Evolutionary conservation across 129 eudicot species (phyloP), one percentile per base, ranked within the genome.

Genomic region (Arctium lappa): DNA sequence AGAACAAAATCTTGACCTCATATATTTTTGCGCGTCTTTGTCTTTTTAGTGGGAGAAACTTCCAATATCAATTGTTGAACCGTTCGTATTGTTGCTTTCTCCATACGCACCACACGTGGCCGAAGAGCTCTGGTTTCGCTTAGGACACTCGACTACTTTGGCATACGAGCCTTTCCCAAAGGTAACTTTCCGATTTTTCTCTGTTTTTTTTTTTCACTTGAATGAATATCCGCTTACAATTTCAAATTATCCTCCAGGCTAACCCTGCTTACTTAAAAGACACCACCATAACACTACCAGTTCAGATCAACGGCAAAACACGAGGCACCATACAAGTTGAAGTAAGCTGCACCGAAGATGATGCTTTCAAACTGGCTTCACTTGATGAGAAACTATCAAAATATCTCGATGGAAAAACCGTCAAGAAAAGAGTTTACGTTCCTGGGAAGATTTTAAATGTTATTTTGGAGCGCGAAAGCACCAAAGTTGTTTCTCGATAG

Each of bases 31-130:
- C 44, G n/a, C 34, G 18, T 48, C 18, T n/a, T 56, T 60, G 29
- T 74, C 81, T 11, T 82, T 84, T n/a, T 78, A 95, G 99, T 95
- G 99, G 99, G 94, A 95, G 77, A 91, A 83, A 75, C 93, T 91
- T 85, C 98, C 99, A 38, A 88, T 82, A 83, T 82, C 94, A 73
- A 80, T 88, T 22, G 81, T 88, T 13, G 97, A 95, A 81, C 80
- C 88, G 10, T 95, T 95, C 65, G 91, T 95, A 48, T 84, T 93
- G 75, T 80, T 95, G 86, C 91, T 95, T 72, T 85, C 99, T 69
- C 99, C 99, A 18, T 95, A 95, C 78, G 95, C 99, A 70, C 99
- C 99, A 33, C 99, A 95, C 89, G 86, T 95, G 91, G 93, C 99
- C 0, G 99, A 95, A 83, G 99, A 95, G 89, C 94, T 95, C 29